Conservation (phyloP, 805 yeast genomes). For the Ogataea thermomethanolica region DNA sequence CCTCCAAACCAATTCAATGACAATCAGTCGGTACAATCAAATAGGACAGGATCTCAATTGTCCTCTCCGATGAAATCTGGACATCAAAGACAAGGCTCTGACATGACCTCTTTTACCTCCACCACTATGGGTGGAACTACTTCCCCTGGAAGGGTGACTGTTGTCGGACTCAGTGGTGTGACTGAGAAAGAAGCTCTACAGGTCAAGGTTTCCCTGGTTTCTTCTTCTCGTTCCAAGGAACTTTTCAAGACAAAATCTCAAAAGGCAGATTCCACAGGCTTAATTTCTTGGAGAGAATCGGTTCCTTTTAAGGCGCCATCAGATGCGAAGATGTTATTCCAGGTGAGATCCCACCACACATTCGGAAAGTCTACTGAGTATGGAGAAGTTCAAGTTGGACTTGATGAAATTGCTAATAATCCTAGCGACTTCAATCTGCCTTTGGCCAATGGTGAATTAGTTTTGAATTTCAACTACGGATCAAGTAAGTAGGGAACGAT, state of each 20-base stretch:
- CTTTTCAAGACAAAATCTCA: slow-evolving; percentile 60
- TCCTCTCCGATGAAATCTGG: slow-evolving; percentile 12
- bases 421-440: slow-evolving; percentile 40
- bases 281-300: slow-evolving; percentile 57
- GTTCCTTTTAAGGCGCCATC: slow-evolving; percentile 63
- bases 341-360: slow-evolving; percentile 62
- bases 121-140: slow-evolving; percentile 36
- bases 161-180: slow-evolving; percentile 36
- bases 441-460: slow-evolving; percentile 36
- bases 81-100: slow-evolving; percentile 26
- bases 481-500: slow-evolving; percentile 5
- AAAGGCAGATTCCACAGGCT: slow-evolving; percentile 47
- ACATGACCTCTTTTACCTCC: slow-evolving; percentile 35
- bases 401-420: slow-evolving; percentile 48
- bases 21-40: slow-evolving; percentile 38
- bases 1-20: slow-evolving; percentile 30
- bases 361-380: slow-evolving; percentile 68
- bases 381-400: slow-evolving; percentile 52
- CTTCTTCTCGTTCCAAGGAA: slow-evolving; percentile 45
- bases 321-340: slow-evolving; percentile 56
- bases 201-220: slow-evolving; percentile 48
- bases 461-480: slow-evolving; percentile 39
- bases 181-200: slow-evolving; percentile 34
- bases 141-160: slow-evolving; percentile 52
- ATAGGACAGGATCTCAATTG: slow-evolving; percentile 18